Conservation (phyloP, 148 eudicot species). For the Fagopyrum homotropicum region DNA sequence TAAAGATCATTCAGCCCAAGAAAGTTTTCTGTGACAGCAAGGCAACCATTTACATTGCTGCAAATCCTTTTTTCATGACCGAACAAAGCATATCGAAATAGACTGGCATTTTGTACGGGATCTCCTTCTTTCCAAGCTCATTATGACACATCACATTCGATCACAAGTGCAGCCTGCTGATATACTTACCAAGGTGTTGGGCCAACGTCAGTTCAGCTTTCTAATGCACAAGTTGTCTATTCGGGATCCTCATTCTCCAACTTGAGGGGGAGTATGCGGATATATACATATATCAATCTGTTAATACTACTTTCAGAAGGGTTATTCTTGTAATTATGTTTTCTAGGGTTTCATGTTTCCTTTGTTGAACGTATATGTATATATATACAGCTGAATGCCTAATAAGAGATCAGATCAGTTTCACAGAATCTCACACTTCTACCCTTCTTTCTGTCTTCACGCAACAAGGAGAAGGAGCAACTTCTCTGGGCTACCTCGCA, state of each 20-base stretch:
- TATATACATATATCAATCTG: too few relatives aligned
- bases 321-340: too few relatives aligned
- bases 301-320: too few relatives aligned
- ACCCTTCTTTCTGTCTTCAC: too few relatives aligned
- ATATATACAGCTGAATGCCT: too few relatives aligned
- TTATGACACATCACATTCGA: not conserved
- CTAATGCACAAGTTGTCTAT: not conserved
- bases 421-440: too few relatives aligned
- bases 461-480: too few relatives aligned
- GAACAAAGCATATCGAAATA: not conserved
- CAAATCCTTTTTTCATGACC: not conserved
- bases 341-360: too few relatives aligned
- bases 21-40: not conserved
- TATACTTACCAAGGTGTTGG: not conserved
- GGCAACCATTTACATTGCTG: not conserved
- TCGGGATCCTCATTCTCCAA: not conserved
- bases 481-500: too few relatives aligned
- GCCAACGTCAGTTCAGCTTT: not conserved
- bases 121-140: not conserved
- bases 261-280: not conserved
- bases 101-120: not conserved
- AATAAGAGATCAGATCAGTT: too few relatives aligned
- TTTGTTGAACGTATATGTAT: too few relatives aligned
- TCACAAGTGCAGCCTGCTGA: not conserved
- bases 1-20: not conserved